phyloP scores from a whole-genome alignment of 768 basidiomycete genomes.

The Xanthoconium purpureum region DNA sequence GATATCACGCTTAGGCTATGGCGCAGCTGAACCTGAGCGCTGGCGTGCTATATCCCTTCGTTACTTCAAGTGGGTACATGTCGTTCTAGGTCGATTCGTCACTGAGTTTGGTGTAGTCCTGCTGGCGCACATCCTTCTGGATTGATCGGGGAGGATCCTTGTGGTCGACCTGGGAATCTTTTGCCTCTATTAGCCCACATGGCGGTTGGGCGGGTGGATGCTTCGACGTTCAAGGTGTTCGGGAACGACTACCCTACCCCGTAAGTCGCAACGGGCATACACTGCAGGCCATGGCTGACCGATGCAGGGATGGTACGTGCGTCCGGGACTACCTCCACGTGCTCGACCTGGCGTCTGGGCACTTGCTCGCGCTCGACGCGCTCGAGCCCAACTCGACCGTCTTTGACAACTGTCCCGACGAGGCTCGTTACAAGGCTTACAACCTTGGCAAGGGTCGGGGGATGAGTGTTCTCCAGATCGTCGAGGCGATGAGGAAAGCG shows the following conservation, averaged over 20 bases:
- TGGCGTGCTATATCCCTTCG: constrained; percentile 87
- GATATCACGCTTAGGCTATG: constrained; percentile 3
- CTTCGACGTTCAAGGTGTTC: constrained; percentile 74
- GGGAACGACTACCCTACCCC: constrained; percentile 96
- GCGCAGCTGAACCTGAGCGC: constrained; percentile 58
- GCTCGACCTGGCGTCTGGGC: constrained; percentile 92
- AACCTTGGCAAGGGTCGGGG: constrained; percentile 95
- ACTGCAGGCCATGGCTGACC: not conserved
- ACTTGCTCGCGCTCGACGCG: constrained; percentile 87
- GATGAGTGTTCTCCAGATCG: constrained; percentile 89
- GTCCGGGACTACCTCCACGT: constrained; percentile 96
- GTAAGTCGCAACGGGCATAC: constrained; percentile 40
- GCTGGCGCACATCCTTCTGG: constrained; percentile 99
- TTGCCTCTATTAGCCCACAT: constrained; percentile 92
- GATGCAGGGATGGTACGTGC: constrained; percentile 84
- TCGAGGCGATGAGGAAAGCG: constrained; percentile 91
- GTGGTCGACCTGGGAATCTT: constrained; percentile 91
- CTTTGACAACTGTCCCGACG: constrained; percentile 53
- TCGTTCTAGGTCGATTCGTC: not conserved
- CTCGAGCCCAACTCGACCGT: constrained; percentile 53
- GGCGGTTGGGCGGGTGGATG: constrained; percentile 83
- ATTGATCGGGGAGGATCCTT: constrained; percentile 93
- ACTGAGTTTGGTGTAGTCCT: constrained; percentile 52
- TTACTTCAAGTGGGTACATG: constrained; percentile 86
- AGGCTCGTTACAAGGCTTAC: constrained; percentile 84